Percentiles rank a stretch among this genome's conserved stretches.
Evolutionary conservation across 768 basidiomycete genomes (phyloP).

Genomic region (Aureoboletus auriporus): DNA sequence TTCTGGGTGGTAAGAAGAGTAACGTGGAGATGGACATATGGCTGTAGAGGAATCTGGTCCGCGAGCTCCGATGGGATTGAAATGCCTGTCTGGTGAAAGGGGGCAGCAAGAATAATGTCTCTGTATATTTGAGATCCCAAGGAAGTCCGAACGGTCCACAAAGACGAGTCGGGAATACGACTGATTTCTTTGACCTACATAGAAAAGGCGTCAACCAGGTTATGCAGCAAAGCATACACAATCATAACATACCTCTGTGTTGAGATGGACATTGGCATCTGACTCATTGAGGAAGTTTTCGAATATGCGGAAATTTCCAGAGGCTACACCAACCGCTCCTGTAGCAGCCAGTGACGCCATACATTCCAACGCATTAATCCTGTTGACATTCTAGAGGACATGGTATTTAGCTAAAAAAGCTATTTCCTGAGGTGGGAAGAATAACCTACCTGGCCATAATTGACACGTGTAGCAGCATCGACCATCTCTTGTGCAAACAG

Average conservation of each 20-base stretch:
- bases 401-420: neutral
- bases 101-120: constrained; percentile 83
- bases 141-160: constrained; percentile 52
- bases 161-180: constrained; percentile 38
- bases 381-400: constrained; percentile 50
- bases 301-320: constrained; percentile 86
- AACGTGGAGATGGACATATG: constrained; percentile 84
- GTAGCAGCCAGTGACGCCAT: constrained; percentile 65
- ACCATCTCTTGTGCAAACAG: constrained; percentile 70
- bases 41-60: constrained; percentile 57
- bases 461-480: constrained; percentile 77
- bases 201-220: neutral
- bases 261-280: constrained; percentile 63
- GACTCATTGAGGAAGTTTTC: constrained; percentile 73
- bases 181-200: constrained; percentile 51
- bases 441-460: constrained; percentile 67
- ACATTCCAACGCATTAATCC: constrained; percentile 77
- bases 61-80: constrained; percentile 45
- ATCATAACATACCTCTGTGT: constrained; percentile 53
- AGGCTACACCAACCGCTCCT: constrained; percentile 61
- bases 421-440: neutral
- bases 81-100: constrained; percentile 69
- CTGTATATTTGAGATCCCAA: constrained; percentile 53
- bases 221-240: neutral
- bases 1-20: constrained; percentile 83